Percentiles rank a stretch among this genome's conserved stretches.
phyloP scores from a whole-genome alignment of 305 asterid species.

The Plantago rigida region DNA sequence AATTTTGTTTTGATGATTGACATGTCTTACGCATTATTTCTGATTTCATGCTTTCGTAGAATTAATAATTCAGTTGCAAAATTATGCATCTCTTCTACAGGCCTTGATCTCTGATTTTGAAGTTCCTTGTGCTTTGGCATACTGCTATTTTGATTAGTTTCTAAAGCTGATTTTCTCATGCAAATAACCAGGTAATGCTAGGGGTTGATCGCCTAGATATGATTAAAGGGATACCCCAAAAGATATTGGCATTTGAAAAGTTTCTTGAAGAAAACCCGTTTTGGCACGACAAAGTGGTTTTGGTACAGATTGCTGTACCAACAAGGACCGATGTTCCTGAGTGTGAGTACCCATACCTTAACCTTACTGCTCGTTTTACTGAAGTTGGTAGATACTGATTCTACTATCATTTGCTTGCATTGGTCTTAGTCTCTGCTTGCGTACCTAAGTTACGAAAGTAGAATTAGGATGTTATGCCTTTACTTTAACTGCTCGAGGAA shows the following conservation, averaged over 20 bases:
- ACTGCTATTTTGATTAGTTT: slow-evolving; percentile 9
- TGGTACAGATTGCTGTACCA: slow-evolving; percentile 91
- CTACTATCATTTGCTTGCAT: neutral
- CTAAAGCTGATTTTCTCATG: slow-evolving; percentile 12
- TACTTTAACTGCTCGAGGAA: neutral
- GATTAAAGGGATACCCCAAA: slow-evolving; percentile 95
- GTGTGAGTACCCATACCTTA: slow-evolving; percentile 51
- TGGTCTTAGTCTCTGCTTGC: slow-evolving; percentile 9
- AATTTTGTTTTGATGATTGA: neutral
- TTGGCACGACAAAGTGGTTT: slow-evolving; percentile 82
- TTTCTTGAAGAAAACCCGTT: slow-evolving; percentile 87
- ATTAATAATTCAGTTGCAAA: neutral
- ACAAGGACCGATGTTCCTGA: slow-evolving; percentile 96
- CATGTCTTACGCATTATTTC: neutral
- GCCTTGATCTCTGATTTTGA: neutral
- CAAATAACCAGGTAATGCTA: slow-evolving; percentile 63
- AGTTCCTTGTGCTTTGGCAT: slow-evolving; percentile 2
- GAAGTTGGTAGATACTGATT: slow-evolving; percentile 9
- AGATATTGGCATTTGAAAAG: slow-evolving; percentile 88
- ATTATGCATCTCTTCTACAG: slow-evolving; percentile 4
- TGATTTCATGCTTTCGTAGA: neutral
- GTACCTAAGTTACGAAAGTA: neutral
- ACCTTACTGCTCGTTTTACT: slow-evolving; percentile 24
- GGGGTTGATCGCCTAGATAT: slow-evolving; percentile 93
- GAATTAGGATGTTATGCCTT: neutral